Percentiles rank a stretch among this genome's conserved stretches.
These are phyloP conservation scores for Aspergillus bridgeri DNA, from an alignment of 495 filamentous ascomycete genomes.

Conservation along the genomic window DNA sequence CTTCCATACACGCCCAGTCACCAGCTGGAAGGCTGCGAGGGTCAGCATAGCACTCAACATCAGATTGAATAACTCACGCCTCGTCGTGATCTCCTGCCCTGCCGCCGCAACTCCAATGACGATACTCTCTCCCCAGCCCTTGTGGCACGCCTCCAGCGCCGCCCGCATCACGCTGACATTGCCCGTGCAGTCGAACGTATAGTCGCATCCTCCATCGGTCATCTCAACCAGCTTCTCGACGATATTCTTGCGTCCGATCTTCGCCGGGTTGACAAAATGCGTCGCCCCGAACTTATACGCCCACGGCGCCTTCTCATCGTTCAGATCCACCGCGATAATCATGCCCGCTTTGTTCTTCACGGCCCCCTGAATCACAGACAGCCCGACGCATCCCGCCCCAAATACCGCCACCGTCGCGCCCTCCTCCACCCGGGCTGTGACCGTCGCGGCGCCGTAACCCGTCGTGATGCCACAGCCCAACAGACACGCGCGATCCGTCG, in stretches of 20 bases:
- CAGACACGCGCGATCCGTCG: conserved; percentile 93
- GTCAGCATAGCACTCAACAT: neutral
- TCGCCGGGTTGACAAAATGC: conserved; percentile 91
- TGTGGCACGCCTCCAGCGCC: conserved; percentile 96
- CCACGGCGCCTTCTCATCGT: conserved; percentile 90
- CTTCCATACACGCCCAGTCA: conserved; percentile 96
- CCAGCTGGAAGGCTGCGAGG: conserved; percentile 85
- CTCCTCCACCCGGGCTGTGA: conserved; percentile 86
- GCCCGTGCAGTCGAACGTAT: conserved; percentile 98
- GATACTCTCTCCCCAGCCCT: conserved; percentile 98
- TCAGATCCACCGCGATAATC: conserved; percentile 96
- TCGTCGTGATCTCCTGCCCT: conserved; percentile 92
- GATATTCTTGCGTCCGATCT: conserved; percentile 70
- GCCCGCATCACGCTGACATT: conserved; percentile 96
- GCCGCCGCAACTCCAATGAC: conserved; percentile 97
- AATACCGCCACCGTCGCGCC: conserved; percentile 91
- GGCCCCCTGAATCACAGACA: conserved; percentile 92
- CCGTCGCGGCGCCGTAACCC: conserved; percentile 92
- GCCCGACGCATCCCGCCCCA: conserved; percentile 91
- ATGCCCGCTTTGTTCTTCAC: conserved; percentile 80
- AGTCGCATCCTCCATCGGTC: conserved; percentile 98
- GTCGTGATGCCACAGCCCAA: conserved; percentile 98
- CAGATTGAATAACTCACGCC: conserved; percentile 63
- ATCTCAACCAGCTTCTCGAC: conserved; percentile 92
- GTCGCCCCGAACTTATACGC: conserved; percentile 91